A percentile compares a stretch with the other conserved stretches of the same genome.
phyloP scores from a whole-genome alignment of 805 yeast species.

The Candida ulmi region DNA sequence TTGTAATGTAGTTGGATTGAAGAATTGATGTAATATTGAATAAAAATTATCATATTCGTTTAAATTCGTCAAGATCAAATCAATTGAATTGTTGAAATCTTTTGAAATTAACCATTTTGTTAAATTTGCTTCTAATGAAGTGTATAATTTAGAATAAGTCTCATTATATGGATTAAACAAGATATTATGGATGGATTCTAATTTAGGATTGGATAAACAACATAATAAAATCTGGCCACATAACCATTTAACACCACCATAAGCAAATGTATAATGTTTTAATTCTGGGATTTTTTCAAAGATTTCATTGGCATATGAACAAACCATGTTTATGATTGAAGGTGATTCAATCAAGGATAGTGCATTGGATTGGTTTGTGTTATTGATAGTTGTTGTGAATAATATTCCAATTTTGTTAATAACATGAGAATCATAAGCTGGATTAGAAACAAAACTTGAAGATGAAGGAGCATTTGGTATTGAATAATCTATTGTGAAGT shows the following conservation, averaged over 20 bases:
- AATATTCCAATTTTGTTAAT: slow-evolving; percentile 9
- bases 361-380: background rate
- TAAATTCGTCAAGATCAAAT: background rate
- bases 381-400: slow-evolving; percentile 7
- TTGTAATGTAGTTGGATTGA: slow-evolving; percentile 11
- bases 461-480: background rate
- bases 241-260: slow-evolving; percentile 13
- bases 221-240: slow-evolving; percentile 10
- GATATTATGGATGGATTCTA: slow-evolving; percentile 7
- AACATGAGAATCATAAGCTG: slow-evolving; percentile 3
- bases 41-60: background rate
- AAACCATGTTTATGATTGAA: slow-evolving; percentile 9
- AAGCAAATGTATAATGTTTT: slow-evolving; percentile 9
- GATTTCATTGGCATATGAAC: slow-evolving; percentile 9
- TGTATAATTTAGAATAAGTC: background rate
- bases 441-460: background rate
- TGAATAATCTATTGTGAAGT: slow-evolving; percentile 5
- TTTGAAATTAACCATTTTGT: background rate
- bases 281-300: slow-evolving; percentile 11
- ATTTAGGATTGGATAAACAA: slow-evolving; percentile 5
- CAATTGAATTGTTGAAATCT: background rate
- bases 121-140: background rate
- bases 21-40: slow-evolving; percentile 7
- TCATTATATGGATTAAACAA: slow-evolving; percentile 9
- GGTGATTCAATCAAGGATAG: slow-evolving; percentile 8